A percentile compares a stretch with the other conserved stretches of the same genome.
These are phyloP conservation scores for Sarocladium oryzae DNA, from an alignment of 2,329 filamentous ascomycete species.

Conservation along the genomic window DNA sequence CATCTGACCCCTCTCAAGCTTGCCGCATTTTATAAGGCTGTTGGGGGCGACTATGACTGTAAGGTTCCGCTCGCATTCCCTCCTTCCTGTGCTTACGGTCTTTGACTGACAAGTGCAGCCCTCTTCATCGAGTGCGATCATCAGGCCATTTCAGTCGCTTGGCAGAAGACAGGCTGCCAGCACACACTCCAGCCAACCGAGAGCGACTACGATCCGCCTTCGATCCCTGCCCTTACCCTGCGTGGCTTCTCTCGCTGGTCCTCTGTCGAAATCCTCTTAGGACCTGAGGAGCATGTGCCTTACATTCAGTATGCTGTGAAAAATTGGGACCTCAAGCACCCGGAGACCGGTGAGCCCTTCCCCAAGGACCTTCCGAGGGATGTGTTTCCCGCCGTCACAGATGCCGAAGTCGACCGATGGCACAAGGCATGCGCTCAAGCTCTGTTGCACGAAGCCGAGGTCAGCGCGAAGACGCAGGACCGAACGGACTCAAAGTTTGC, in stretches of 20 bases:
- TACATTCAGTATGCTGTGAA: slow-evolving; percentile 76
- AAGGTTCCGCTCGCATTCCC: slow-evolving; percentile 14
- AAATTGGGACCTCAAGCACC: slow-evolving; percentile 69
- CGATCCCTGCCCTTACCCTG: slow-evolving; percentile 73
- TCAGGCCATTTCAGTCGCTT: slow-evolving; percentile 80
- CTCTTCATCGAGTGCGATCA: slow-evolving; percentile 73
- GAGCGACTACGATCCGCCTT: slow-evolving; percentile 66
- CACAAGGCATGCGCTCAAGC: slow-evolving; percentile 70
- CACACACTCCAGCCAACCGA: slow-evolving; percentile 75
- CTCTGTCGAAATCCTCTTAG: slow-evolving; percentile 80
- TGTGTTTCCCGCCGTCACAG: slow-evolving; percentile 66
- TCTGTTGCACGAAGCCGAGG: slow-evolving; percentile 55
- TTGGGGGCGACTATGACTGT: slow-evolving; percentile 72
- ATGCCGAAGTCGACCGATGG: slow-evolving; percentile 79
- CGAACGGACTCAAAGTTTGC: slow-evolving; percentile 29
- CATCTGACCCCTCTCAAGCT: slow-evolving; percentile 61
- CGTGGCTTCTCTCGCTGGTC: slow-evolving; percentile 91
- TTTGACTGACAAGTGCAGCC: slow-evolving; percentile 33
- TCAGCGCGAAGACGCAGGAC: slow-evolving; percentile 18
- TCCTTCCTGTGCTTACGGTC: neutral
- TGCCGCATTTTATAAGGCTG: slow-evolving; percentile 68
- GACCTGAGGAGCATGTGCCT: slow-evolving; percentile 79
- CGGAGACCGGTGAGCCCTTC: slow-evolving; percentile 64
- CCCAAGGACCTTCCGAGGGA: slow-evolving; percentile 49
- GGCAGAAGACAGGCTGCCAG: slow-evolving; percentile 83